Base-by-base conservation (phyloP, 148 eudicot genomes). In the Talinum fruticosum region DNA sequence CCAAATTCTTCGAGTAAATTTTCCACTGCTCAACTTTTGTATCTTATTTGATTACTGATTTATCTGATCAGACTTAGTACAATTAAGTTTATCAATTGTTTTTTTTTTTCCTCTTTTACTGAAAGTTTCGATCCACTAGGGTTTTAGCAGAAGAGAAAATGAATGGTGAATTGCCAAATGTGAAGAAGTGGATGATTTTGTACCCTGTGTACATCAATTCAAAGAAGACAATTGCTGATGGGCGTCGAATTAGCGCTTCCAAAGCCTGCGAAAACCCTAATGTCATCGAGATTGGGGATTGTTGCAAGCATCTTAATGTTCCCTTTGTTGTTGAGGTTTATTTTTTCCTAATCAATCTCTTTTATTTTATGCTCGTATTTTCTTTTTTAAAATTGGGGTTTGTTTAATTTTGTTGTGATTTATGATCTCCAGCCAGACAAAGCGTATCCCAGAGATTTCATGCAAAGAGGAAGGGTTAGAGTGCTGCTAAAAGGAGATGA, bases 371-470 rank as follows among this genome's bases (percentile, higher is more conserved):
- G 26, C 35, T 36, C 28, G 35, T 16, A 72, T 41, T 41, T 41
- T 41, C 8, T 41, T 41, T 6, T 6, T 41, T 2, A 41, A 6
- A 2, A 41, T 3, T 41, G 6, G 8, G 23, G 35, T 33, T 33
- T 18, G 0, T n/a, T 76, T 16, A 30, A 71, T 70, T 70, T 78
- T 10, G 68, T 57, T 15, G 5, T 30, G n/a, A 71, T 38, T 15
- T 3, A 29, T 28, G 16, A 7, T 16, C 18, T 41, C 37, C 73
- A 91, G 96, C 41, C 66, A 71, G 98, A 93, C 44, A 93, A 93
- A 84, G 96, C 92, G 19, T 93, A 93, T 86, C 93, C 98, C n/a
- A 86, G 98, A 26, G 96, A 93, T 85, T 93, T 89, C 78, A 88
- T 91, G 93, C 98, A 91, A 83, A 80, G 89, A 81, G 96, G 98